Evolutionary conservation across 1,284 basidiomycete genomes (phyloP).

Genomic region (Omphalotus olearius): DNA sequence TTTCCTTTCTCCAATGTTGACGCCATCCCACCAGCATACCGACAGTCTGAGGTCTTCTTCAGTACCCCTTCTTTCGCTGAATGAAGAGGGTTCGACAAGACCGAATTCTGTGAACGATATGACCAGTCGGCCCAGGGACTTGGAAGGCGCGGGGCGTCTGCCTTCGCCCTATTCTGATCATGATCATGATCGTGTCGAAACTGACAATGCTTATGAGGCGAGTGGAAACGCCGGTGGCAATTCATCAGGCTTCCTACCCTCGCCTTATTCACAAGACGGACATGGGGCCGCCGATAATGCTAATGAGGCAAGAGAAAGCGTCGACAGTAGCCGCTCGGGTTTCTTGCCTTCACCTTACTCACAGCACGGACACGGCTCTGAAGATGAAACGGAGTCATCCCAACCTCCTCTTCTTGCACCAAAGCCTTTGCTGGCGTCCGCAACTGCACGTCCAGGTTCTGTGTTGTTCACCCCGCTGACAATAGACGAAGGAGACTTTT

Average conservation of each 20-base stretch:
- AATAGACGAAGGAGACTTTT: constrained; percentile 2
- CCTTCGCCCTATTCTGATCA: constrained; percentile 5
- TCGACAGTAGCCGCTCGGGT: not conserved
- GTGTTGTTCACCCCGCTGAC: constrained; percentile 1
- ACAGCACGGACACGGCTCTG: constrained; percentile 8
- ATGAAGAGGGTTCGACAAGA: not conserved
- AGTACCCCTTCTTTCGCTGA: not conserved
- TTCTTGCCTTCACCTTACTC: constrained; percentile 13
- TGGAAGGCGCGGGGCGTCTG: not conserved
- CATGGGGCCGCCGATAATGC: constrained; percentile 3
- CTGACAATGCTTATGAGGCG: not conserved
- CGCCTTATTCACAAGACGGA: constrained; percentile 13
- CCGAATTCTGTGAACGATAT: too few species aligned
- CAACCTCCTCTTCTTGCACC: not conserved
- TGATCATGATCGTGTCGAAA: not conserved
- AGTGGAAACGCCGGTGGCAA: too few species aligned
- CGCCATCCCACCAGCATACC: not conserved
- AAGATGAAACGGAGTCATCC: not conserved
- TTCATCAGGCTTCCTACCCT: constrained; percentile 6
- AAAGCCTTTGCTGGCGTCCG: not conserved
- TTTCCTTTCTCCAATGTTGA: not conserved
- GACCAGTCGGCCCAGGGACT: too few species aligned
- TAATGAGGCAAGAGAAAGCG: not conserved
- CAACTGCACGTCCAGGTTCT: not conserved
- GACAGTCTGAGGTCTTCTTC: not conserved